Conservation (phyloP, 768 basidiomycete species). For the Kwoniella dendrophila region DNA sequence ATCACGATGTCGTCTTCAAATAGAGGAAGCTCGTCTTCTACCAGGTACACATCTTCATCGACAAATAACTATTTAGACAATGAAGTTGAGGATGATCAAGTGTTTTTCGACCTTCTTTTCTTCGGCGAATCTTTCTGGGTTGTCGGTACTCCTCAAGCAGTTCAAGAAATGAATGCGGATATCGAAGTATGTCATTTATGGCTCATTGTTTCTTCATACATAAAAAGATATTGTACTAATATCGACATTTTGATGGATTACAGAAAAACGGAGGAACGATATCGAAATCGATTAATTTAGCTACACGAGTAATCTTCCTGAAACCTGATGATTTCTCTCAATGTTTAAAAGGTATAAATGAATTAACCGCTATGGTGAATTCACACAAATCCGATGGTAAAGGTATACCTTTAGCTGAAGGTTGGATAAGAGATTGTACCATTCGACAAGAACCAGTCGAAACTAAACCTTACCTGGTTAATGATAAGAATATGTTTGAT, state of each 20-base stretch:
- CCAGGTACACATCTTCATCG: constrained; percentile 2
- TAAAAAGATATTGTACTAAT: background rate
- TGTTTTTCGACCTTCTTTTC: constrained; percentile 3
- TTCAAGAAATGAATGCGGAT: background rate
- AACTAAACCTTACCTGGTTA: constrained; percentile 1
- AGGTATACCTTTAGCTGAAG: constrained; percentile 4
- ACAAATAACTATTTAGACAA: background rate
- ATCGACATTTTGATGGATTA: too few species aligned
- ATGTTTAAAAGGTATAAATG: background rate
- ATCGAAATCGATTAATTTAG: background rate
- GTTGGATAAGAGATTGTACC: background rate
- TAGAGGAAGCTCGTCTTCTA: background rate
- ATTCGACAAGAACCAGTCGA: background rate
- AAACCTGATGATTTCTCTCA: constrained; percentile 1
- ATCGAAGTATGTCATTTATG: background rate
- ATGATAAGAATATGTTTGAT: constrained; percentile 1
- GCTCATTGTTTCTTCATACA: too few species aligned
- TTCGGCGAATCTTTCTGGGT: constrained; percentile 5
- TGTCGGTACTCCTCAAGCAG: background rate
- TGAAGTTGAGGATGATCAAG: background rate
- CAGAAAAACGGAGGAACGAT: constrained; percentile 5
- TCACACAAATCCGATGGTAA: background rate
- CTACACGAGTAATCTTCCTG: constrained; percentile 8
- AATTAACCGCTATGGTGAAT: background rate
- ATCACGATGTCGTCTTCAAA: too few species aligned